Evolutionary conservation across 2,329 filamentous ascomycete species (phyloP).

Genomic region (Epichloe gansuensis): DNA sequence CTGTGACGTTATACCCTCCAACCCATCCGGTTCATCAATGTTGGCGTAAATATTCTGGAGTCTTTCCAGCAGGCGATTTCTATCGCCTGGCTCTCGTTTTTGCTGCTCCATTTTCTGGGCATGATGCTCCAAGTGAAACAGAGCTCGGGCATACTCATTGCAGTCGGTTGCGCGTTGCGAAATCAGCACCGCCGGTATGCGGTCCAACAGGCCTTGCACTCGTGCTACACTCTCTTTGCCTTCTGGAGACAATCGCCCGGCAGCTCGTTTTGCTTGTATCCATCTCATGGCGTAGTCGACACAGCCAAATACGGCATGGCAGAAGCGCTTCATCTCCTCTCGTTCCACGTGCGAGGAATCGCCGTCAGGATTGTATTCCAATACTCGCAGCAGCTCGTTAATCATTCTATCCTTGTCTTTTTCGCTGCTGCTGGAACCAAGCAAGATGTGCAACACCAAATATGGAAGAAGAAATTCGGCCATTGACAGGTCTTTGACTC

Average conservation of each 20-base stretch:
- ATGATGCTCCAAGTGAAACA: conserved; percentile 92
- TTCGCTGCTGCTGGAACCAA: conserved; percentile 52
- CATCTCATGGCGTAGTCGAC: conserved; percentile 87
- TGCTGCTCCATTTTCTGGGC: conserved; percentile 42
- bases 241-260: conserved; percentile 16
- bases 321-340: conserved; percentile 73
- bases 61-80: conserved; percentile 58
- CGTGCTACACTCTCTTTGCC: conserved; percentile 38
- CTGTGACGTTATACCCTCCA: conserved; percentile 86
- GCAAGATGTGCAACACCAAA: conserved; percentile 68
- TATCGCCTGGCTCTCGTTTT: conserved; percentile 36
- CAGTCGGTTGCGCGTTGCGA: conserved; percentile 85
- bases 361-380: conserved; percentile 46
- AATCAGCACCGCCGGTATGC: conserved; percentile 62
- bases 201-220: conserved; percentile 39
- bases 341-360: conserved; percentile 46
- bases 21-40: conserved; percentile 93
- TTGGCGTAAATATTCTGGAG: conserved; percentile 92
- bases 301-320: conserved; percentile 80
- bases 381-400: conserved; percentile 61
- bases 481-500: conserved; percentile 74
- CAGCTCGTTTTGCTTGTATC: conserved; percentile 58
- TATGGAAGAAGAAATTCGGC: conserved; percentile 85
- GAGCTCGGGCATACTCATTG: conserved; percentile 78
- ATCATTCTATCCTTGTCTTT: conserved; percentile 52